Base-by-base conservation (phyloP, 371 early-diverging fungal species). In the Sporodiniella umbellata region DNA sequence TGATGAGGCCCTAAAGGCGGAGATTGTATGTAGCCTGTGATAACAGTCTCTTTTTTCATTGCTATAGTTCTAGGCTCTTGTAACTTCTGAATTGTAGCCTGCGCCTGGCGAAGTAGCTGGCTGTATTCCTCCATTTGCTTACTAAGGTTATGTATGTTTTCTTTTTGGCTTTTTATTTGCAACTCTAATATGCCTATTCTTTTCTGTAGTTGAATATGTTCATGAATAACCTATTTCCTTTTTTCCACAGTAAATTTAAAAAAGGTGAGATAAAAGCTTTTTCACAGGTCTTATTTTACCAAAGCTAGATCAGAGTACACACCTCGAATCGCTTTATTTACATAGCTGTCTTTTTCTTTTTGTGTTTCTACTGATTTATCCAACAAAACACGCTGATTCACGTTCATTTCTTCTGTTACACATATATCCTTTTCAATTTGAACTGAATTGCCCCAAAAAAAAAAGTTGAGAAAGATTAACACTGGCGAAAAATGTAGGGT, bases 321-420 rank as follows among this genome's bases (percentile, higher is more conserved):
- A 53, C 66, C 54, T 39, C 77, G 70, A 18, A 83, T 78, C 8
- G 66, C 64, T 42, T 73, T 75, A 7, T 76, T 76, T 15, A 83
- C 79, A 48, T 54, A 66, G 17, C 75, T 72, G 45, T 80, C 79
- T 2, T 74, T 64, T 55, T 80, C 75, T 53, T 75, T 85, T 51
- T 85, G 85, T 1, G 62, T 69, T 28, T 70, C 61, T 8, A 83
- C 62, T 8, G 83, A 78, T 33, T 62, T 78, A 33, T 85, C 82
- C 18, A 85, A 52, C 18, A 79, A 58, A 4, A 77, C 64, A 45
- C 81, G 83, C 22, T 83, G 58, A 48, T 83, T 79, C 30, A 83
- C 83, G 60, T 85, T 83, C 35, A 72, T 67, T 56, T 83, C 85
- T 63, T 81, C 79, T 4, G 83, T 85, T 26, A 69, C 53, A 4